A percentile compares a stretch with the other conserved stretches of the same genome.
Evolutionary conservation across 345 rosid species (phyloP).

Genomic region (Trapa bicornis): DNA sequence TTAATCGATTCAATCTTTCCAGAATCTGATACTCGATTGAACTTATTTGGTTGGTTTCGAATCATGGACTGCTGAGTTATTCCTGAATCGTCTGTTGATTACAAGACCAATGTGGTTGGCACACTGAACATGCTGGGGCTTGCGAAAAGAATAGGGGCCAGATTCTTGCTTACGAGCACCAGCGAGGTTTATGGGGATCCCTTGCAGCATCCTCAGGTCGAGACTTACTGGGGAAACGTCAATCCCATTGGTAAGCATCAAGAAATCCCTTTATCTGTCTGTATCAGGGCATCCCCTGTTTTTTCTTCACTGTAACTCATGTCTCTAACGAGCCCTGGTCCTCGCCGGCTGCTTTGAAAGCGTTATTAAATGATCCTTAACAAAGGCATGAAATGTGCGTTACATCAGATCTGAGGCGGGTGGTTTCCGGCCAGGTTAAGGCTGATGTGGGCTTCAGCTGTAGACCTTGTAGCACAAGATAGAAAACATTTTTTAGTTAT

Average conservation of each 20-base stretch:
- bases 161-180: conserved; percentile 83
- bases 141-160: conserved; percentile 89
- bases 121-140: conserved; percentile 91
- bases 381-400: not conserved
- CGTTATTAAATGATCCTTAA: not conserved
- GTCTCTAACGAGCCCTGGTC: not conserved
- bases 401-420: not conserved
- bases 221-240: conserved; percentile 99
- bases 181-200: conserved; percentile 99
- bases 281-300: too few relatives aligned
- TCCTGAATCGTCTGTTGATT: conserved; percentile 17
- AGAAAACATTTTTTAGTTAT: not conserved
- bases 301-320: too few relatives aligned
- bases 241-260: conserved; percentile 71
- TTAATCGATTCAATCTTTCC: not conserved
- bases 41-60: not conserved
- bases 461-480: not conserved
- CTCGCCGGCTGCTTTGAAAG: not conserved
- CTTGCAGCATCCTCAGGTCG: conserved; percentile 94
- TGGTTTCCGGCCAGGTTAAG: not conserved
- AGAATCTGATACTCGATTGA: not conserved
- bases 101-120: conserved; percentile 92
- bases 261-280: not conserved
- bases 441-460: not conserved
- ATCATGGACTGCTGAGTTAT: conserved; percentile 7